phyloP scores from a whole-genome alignment of 2,329 filamentous ascomycete genomes.

The Xylaria sp. region DNA sequence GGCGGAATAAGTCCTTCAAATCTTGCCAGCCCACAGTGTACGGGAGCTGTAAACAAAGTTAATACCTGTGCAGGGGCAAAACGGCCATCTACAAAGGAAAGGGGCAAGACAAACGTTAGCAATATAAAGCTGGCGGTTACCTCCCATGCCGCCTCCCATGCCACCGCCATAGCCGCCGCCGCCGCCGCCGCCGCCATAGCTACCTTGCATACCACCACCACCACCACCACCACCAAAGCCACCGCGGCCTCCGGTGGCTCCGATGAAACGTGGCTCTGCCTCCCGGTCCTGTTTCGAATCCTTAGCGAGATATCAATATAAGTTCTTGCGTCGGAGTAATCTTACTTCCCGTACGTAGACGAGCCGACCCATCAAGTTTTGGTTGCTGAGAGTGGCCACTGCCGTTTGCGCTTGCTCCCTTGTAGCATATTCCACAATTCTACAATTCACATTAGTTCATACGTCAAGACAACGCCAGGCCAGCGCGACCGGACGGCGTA shows the following conservation, averaged over 20 bases:
- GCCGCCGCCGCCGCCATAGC: conserved; percentile 66
- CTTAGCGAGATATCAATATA: conserved; percentile 40
- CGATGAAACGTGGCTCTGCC: conserved; percentile 95
- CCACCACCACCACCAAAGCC: conserved; percentile 60
- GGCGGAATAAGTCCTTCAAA: conserved; percentile 97
- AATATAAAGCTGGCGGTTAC: conserved; percentile 92
- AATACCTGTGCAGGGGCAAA: conserved; percentile 42
- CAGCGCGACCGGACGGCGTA: neutral
- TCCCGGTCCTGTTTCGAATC: conserved; percentile 80
- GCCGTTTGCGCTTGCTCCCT: conserved; percentile 98
- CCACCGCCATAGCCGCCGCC: conserved; percentile 65
- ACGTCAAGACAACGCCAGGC: neutral
- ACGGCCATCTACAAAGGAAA: conserved; percentile 46
- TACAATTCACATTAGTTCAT: conserved; percentile 56
- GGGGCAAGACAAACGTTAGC: conserved; percentile 86
- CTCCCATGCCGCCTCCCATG: conserved; percentile 62
- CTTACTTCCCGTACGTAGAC: conserved; percentile 97
- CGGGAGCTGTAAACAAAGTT: conserved; percentile 74
- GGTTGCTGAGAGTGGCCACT: conserved; percentile 97
- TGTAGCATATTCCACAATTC: conserved; percentile 99
- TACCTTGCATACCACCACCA: conserved; percentile 57
- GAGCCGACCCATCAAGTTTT: conserved; percentile 97
- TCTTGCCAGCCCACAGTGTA: conserved; percentile 99
- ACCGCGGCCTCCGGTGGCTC: conserved; percentile 70
- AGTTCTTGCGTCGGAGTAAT: conserved; percentile 36